phyloP scores from a whole-genome alignment of 805 yeast species.

The Cyberlindnera misumaiensis region DNA sequence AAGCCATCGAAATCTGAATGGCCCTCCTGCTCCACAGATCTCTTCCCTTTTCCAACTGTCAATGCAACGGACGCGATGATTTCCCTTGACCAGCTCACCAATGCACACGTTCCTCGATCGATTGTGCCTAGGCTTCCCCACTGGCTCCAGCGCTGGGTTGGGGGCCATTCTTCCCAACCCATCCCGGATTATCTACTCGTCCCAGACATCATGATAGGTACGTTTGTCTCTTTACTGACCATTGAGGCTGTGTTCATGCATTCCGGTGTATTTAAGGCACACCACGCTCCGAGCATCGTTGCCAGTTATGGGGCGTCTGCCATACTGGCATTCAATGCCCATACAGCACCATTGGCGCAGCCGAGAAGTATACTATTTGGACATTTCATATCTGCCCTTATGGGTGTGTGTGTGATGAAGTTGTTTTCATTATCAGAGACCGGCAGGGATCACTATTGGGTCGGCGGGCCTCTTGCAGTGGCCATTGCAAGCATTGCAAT shows the following conservation, averaged over 20 bases:
- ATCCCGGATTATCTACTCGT: slow-evolving; percentile 34
- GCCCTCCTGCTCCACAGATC: no score
- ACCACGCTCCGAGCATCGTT: slow-evolving; percentile 40
- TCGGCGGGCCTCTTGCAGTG: slow-evolving; percentile 52
- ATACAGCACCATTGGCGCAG: slow-evolving; percentile 55
- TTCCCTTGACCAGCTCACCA: no score
- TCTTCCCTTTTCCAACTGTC: no score
- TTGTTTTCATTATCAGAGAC: slow-evolving; percentile 39
- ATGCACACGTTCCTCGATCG: slow-evolving; percentile 14
- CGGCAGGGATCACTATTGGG: slow-evolving; percentile 45
- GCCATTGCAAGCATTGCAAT: slow-evolving; percentile 46
- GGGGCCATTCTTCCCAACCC: slow-evolving; percentile 25
- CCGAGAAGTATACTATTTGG: slow-evolving; percentile 56
- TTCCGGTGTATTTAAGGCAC: slow-evolving; percentile 34
- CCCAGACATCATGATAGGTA: slow-evolving; percentile 38
- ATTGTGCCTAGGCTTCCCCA: slow-evolving; percentile 29
- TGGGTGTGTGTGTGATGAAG: slow-evolving; percentile 50
- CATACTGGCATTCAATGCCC: slow-evolving; percentile 48
- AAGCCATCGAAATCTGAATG: no score
- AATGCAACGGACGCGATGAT: no score
- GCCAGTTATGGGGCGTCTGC: slow-evolving; percentile 62
- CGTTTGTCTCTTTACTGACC: slow-evolving; percentile 40
- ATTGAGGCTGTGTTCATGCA: slow-evolving; percentile 39
- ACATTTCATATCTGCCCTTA: slow-evolving; percentile 43
- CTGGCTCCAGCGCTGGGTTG: slow-evolving; percentile 32